Percentiles rank a stretch among this genome's conserved stretches.
Evolutionary conservation across 2,329 filamentous ascomycete genomes (phyloP).

Genomic region (Dothideomycetes sp.): DNA sequence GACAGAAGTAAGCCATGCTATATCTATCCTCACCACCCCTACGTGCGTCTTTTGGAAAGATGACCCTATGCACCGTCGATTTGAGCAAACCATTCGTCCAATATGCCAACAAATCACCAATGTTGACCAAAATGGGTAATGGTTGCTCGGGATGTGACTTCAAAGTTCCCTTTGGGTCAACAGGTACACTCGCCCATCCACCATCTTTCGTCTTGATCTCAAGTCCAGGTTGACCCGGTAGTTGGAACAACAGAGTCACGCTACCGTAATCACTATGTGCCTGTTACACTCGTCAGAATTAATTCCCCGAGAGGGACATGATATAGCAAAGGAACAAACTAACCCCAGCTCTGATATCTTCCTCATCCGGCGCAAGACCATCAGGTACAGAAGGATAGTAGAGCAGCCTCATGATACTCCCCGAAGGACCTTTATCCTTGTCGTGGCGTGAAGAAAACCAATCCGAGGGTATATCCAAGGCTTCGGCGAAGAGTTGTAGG

Average conservation of each 20-base stretch:
- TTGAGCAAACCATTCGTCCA: constrained; percentile 87
- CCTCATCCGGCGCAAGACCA: constrained; percentile 36
- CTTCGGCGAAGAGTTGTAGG: constrained; percentile 67
- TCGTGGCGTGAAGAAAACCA: constrained; percentile 58
- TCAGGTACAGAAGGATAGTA: constrained; percentile 28
- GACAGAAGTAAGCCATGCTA: constrained; percentile 54
- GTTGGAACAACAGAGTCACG: constrained; percentile 69
- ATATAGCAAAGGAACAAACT: background rate
- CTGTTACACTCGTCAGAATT: constrained; percentile 1
- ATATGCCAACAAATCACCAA: constrained; percentile 66
- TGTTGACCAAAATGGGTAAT: constrained; percentile 59
- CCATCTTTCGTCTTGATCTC: constrained; percentile 58
- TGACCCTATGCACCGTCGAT: constrained; percentile 80
- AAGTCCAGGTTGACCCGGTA: constrained; percentile 73
- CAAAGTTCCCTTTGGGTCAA: constrained; percentile 27
- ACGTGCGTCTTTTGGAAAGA: constrained; percentile 47
- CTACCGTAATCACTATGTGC: constrained; percentile 82
- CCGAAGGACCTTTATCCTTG: constrained; percentile 39
- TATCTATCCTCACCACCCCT: constrained; percentile 42
- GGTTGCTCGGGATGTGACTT: background rate
- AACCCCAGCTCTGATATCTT: constrained; percentile 67
- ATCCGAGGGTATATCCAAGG: constrained; percentile 47
- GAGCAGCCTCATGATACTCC: constrained; percentile 47
- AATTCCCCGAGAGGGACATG: background rate
- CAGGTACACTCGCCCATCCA: constrained; percentile 37